Evolutionary conservation across 2,329 filamentous ascomycete species (phyloP), one percentile per base, ranked within the genome.

Genomic region (Dothidotthia symphoricarpi): DNA sequence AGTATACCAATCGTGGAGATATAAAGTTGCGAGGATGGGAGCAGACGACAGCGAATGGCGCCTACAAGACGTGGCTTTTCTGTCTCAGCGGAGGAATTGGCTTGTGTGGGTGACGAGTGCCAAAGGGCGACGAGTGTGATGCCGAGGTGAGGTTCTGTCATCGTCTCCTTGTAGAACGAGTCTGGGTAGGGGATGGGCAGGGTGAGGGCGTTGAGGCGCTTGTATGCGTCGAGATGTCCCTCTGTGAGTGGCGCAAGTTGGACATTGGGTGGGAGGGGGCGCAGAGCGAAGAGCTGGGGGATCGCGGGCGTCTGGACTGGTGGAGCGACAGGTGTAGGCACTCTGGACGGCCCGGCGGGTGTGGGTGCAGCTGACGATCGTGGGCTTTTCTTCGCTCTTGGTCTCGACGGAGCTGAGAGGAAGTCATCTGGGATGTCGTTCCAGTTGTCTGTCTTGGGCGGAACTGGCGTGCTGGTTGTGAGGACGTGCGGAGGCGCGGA

Each of bases 181-280:
- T 75, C 72, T 3, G 77, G 74, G 55, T 84, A 84, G 36, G 76
- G 72, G 39, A 83, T 77, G 6, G 80, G 81, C 1, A 84, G 70
- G 2, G 81, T 71, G 4, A 81, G 65, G 36, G 72, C 68, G 34
- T 76, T 81, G 19, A 83, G 74, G 13, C 75, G 75, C 52, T 75
- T 76, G 57, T 82, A 72, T 6, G 74, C 72, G 14, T 74, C 71
- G 25, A 83, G 68, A 53, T 80, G 74, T 16, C 69, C 69, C 24
- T 71, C 69, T n/a, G 70, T 73, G 34, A 81, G 69, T 3, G 73
- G 65, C 3, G 74, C 69, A 31, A 83, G 64, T 16, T 74, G 70
- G 43, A 81, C 72, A 47, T 79, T 75, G 8, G 73, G 65, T 5
- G 69, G 66, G 2, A 73, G 62, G 10, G 61, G 55, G 10, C 55